Evolutionary conservation across 768 basidiomycete genomes (phyloP), one percentile per base, ranked within the genome.

Genomic region (Xerocomellus chrysenteron): DNA sequence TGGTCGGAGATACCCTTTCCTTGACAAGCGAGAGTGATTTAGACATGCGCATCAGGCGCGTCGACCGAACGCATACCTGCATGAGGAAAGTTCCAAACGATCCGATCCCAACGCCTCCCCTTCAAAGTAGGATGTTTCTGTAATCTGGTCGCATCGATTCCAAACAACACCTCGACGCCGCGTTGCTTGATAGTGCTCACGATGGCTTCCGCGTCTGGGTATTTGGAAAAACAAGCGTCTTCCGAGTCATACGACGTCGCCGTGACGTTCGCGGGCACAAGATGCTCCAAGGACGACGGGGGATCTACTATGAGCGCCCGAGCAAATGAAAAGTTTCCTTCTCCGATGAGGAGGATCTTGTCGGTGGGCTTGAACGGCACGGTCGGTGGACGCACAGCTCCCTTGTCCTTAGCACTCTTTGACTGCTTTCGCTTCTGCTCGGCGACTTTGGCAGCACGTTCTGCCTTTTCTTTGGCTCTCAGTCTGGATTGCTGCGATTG

Each of bases 51-150:
- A 9, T 17, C 37, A 32, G 12, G 13, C 43, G 0, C 11, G 17
- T 44, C 32, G 14, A 47, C 5, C 44, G n/a, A 54, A 46, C 13
- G 65, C 83, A 60, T 65, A 92, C 95, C 95, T 65, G 90, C 89
- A 75, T 98, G 96, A 56, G 96, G 96, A 68, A 98, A 98, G 70
- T 98, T 97, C 87, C 93, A 98, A 8, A 92, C 84, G 54, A 98
- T 81, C 58, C 82, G 83, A 72, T 93, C 88, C 82, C 88, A 90
- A 52, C 74, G 80, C 58, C 76, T 74, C 40, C 82, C 83, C 58
- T 84, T 89, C 45, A 95, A 70, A 7, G 70, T 67, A 7, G 79
- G 55, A 39, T 76, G 71, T 58, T 80, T 88, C 52, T 87, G 87
- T 35, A 98, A 72, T 54, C 76, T 80, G 8, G 87, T 88, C n/a